phyloP scores from a whole-genome alignment of 495 filamentous ascomycete species.

The Aspergillus incahuasiensis region DNA sequence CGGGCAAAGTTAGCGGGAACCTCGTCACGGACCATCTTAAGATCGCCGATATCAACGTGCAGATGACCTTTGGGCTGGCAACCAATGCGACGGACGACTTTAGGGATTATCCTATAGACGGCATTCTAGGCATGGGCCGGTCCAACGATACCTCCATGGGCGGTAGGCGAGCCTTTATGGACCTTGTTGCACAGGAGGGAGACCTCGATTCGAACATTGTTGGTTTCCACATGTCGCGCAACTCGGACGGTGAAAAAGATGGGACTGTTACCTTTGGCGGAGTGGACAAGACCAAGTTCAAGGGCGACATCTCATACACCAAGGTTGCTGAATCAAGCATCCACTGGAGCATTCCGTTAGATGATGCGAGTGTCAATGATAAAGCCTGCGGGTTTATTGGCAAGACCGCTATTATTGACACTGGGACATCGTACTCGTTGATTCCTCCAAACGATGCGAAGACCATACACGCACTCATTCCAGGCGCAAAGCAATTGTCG shows the following conservation, averaged over 20 bases:
- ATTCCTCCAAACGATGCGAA: slow-evolving; percentile 61
- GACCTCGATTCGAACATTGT: slow-evolving; percentile 60
- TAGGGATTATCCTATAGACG: slow-evolving; percentile 71
- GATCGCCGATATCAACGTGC: slow-evolving; percentile 58
- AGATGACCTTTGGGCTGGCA: slow-evolving; percentile 65
- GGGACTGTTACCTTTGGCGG: slow-evolving; percentile 75
- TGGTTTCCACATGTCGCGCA: slow-evolving; percentile 61
- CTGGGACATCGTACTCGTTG: slow-evolving; percentile 73
- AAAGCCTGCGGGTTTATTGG: slow-evolving; percentile 44
- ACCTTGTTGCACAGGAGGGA: slow-evolving; percentile 51
- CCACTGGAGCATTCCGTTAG: slow-evolving; percentile 66
- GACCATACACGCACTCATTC: slow-evolving; percentile 60
- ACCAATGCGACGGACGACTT: slow-evolving; percentile 65
- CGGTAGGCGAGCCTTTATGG: slow-evolving; percentile 57
- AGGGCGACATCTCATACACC: slow-evolving; percentile 62
- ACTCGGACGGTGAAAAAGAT: slow-evolving; percentile 57
- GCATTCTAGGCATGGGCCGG: slow-evolving; percentile 75
- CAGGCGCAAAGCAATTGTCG: slow-evolving; percentile 42
- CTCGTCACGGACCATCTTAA: slow-evolving; percentile 59
- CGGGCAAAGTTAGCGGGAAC: slow-evolving; percentile 60
- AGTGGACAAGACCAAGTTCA: slow-evolving; percentile 59
- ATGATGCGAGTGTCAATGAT: slow-evolving; percentile 56
- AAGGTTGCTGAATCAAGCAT: slow-evolving; percentile 31
- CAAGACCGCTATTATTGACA: slow-evolving; percentile 67
- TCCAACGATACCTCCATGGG: slow-evolving; percentile 36